Conservation (phyloP, 306 rosid genomes). For the Trifolium pratense region DNA sequence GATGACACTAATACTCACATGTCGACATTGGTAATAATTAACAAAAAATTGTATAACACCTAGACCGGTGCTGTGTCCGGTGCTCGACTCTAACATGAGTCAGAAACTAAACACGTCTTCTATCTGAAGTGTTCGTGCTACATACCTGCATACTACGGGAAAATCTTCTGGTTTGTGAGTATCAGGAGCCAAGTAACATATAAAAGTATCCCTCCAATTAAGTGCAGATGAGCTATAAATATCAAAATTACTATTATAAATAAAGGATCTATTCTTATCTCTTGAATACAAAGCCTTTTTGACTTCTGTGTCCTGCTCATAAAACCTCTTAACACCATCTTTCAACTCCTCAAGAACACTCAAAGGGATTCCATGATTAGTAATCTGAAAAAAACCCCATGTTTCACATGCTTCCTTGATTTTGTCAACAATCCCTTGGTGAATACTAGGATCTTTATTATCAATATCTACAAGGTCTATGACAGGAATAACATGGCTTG, state of each 20-base stretch:
- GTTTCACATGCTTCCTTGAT: conserved; percentile 42
- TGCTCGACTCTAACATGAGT: too few relatives aligned
- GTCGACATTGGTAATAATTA: background rate
- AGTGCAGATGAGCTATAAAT: conserved; percentile 43
- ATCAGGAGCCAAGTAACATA: conserved; percentile 40
- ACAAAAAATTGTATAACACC: too few relatives aligned
- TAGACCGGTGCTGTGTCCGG: too few relatives aligned
- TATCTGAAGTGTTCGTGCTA: background rate
- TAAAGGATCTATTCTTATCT: conserved; percentile 12
- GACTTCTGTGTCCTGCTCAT: conserved; percentile 29
- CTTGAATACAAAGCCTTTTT: conserved; percentile 31
- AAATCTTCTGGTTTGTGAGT: conserved; percentile 38
- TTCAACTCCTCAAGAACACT: conserved; percentile 49
- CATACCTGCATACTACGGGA: conserved; percentile 46
- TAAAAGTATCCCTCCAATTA: conserved; percentile 46
- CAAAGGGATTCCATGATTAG: conserved; percentile 45
- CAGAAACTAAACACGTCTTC: background rate
- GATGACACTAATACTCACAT: too few relatives aligned
- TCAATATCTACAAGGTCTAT: conserved; percentile 44
- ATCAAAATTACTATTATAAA: conserved; percentile 49
- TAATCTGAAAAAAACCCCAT: conserved; percentile 52
- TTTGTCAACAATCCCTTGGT: conserved; percentile 24
- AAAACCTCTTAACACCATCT: conserved; percentile 41
- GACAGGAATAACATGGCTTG: conserved; percentile 45
- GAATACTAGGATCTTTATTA: conserved; percentile 10